Conservation (phyloP, 768 basidiomycete genomes). For the Rhodosporidiobolus sp. region DNA sequence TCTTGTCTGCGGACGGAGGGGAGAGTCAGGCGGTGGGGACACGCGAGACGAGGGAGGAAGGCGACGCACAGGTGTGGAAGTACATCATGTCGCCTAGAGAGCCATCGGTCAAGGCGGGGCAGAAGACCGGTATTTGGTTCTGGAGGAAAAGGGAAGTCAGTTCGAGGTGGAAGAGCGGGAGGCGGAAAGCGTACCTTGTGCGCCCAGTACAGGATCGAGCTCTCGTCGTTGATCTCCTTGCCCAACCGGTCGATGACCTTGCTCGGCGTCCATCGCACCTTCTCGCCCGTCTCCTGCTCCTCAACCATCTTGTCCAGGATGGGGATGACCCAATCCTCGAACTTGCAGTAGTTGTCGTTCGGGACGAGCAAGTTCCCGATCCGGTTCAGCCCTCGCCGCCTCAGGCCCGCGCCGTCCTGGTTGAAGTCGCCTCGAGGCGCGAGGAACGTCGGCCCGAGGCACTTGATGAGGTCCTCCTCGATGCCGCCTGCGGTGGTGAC, state of each 20-base stretch:
- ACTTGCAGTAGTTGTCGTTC: constrained; percentile 98
- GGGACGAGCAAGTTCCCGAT: constrained; percentile 95
- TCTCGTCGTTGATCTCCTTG: constrained; percentile 94
- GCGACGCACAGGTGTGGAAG: constrained; percentile 89
- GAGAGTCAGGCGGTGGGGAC: neutral
- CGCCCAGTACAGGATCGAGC: constrained; percentile 98
- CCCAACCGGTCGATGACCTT: constrained; percentile 87
- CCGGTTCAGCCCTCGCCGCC: constrained; percentile 88
- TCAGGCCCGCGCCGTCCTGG: constrained; percentile 80
- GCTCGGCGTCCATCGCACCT: constrained; percentile 83
- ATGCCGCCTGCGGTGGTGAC: constrained; percentile 98
- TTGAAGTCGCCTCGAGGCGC: constrained; percentile 70
- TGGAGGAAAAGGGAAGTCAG: constrained; percentile 49
- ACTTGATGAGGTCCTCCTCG: constrained; percentile 99
- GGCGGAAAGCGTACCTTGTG: constrained; percentile 72
- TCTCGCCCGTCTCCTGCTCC: constrained; percentile 66
- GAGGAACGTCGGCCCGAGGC: constrained; percentile 91
- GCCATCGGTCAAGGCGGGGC: constrained; percentile 95
- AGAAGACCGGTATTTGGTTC: constrained; percentile 99
- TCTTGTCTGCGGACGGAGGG: constrained; percentile 36
- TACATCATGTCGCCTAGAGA: constrained; percentile 99
- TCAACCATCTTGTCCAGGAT: constrained; percentile 83
- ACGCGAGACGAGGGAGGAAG: too few relatives aligned
- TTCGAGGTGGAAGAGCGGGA: constrained; percentile 34
- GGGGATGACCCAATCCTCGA: constrained; percentile 98